Percentiles rank a stretch among this genome's conserved stretches.
phyloP scores from a whole-genome alignment of 768 basidiomycete genomes.

The Suillus luteus region DNA sequence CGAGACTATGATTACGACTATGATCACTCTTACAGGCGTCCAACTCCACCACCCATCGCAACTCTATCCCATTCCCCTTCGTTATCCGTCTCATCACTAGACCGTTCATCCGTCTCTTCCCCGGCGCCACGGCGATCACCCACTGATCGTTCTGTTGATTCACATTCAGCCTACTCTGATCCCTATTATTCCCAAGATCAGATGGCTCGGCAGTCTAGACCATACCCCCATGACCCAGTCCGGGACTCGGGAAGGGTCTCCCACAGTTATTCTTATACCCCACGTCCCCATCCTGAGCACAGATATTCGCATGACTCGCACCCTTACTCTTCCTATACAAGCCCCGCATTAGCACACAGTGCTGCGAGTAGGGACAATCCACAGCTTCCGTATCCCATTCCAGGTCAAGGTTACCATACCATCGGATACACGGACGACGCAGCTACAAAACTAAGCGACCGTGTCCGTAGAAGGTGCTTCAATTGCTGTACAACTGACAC shows the following conservation, averaged over 20 bases:
- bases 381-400: slow-evolving; percentile 38
- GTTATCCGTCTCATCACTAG: slow-evolving; percentile 57
- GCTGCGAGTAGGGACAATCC: slow-evolving; percentile 21
- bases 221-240: slow-evolving; percentile 36
- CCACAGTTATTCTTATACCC: slow-evolving; percentile 37
- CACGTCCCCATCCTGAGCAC: slow-evolving; percentile 30
- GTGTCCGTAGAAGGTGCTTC: slow-evolving; percentile 76
- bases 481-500: slow-evolving; percentile 87
- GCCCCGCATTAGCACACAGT: slow-evolving; percentile 30
- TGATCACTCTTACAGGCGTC: slow-evolving; percentile 41
- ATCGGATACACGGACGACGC: slow-evolving; percentile 74
- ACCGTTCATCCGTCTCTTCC: slow-evolving; percentile 61
- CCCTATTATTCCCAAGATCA: slow-evolving; percentile 42
- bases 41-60: slow-evolving; percentile 52
- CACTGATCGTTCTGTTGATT: slow-evolving; percentile 34
- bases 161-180: slow-evolving; percentile 37
- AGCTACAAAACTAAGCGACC: slow-evolving; percentile 75
- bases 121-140: slow-evolving; percentile 51
- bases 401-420: slow-evolving; percentile 39
- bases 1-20: slow-evolving; percentile 44
- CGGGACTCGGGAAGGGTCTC: slow-evolving; percentile 34
- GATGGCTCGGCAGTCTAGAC: slow-evolving; percentile 31
- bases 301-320: slow-evolving; percentile 37
- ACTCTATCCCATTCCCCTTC: slow-evolving; percentile 61
- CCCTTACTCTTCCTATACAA: slow-evolving; percentile 31